Percentiles rank a stretch among this genome's conserved stretches.
Conservation (phyloP, 164 flowering plant species). For the Pachysandra terminalis region DNA sequence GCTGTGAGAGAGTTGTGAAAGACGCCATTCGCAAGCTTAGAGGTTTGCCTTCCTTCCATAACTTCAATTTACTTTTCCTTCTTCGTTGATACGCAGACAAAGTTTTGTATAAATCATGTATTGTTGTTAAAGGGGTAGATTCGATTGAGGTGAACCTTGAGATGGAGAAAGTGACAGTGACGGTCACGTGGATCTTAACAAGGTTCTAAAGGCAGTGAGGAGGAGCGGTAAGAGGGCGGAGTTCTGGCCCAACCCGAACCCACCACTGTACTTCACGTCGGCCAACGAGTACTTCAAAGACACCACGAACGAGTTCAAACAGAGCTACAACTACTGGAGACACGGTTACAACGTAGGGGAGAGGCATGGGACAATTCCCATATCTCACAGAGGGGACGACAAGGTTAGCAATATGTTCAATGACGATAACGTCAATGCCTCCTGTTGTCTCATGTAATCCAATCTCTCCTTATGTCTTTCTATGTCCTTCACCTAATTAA, state of each 20-base stretch:
- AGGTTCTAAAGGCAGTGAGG: conserved; percentile 82
- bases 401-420: conserved; percentile 92
- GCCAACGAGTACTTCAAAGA: conserved; percentile 66
- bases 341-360: conserved; percentile 84
- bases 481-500: too few relatives aligned
- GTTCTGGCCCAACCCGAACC: conserved; percentile 85
- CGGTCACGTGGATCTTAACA: conserved; percentile 88
- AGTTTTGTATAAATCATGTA: too few relatives aligned
- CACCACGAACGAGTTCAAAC: conserved; percentile 66
- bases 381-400: conserved; percentile 71
- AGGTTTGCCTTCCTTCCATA: too few relatives aligned
- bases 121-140: conserved; percentile 60
- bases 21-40: conserved; percentile 79
- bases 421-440: conserved; percentile 91
- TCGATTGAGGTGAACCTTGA: conserved; percentile 78
- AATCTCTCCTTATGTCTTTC: background rate
- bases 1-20: conserved; percentile 86
- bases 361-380: conserved; percentile 60
- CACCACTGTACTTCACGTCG: conserved; percentile 80
- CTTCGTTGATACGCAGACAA: too few relatives aligned
- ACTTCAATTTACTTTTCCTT: too few relatives aligned
- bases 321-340: conserved; percentile 87
- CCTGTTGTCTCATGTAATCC: conserved; percentile 70
- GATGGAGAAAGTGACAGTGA: conserved; percentile 87
- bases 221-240: conserved; percentile 92